Evolutionary conservation across 306 rosid genomes (phyloP), one percentile per base, ranked within the genome.

Genomic region (Cicer bijugum): DNA sequence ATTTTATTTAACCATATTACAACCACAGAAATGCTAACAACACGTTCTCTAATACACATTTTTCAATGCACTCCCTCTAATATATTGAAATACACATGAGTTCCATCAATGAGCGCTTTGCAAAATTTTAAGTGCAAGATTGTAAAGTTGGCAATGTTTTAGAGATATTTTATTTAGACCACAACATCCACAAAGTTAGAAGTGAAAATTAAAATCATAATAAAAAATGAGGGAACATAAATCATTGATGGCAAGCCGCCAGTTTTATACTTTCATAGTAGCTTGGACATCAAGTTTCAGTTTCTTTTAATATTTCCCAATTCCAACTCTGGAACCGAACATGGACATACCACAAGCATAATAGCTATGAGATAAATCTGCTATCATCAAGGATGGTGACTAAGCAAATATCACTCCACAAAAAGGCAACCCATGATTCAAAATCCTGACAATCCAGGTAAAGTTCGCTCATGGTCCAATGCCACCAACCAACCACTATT

Each of bases 1-100:
- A 61, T 15, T 47, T 66, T 69, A 40, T 66, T 58, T 64, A 77
- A 64, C 67, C 80, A 46, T 72, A 63, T n/a, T 46, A 64, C 59
- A 6, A 50, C 68, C 6, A 39, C 28, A 52, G 5, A 19, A 56
- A 20, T 9, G n/a, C 37, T 19, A 67, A 16, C 59, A 63, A 62
- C 15, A 55, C 45, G 1, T 6, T 42, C 35, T 28, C 35, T 28
- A 28, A 28, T 3, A 28, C 12, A 55, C 62, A 4, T 19, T 56
- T 19, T 56, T 56, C 58, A 52, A 16, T 10, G 20, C 8, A 16
- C 28, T 52, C 58, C 28, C 58, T 52, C 5, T 23, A 15, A 52
- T 7, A 52, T 7, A 4, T 52, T 52, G 28, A 52, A 52, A 52
- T 16, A 15, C 58, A 15, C 33, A 52, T 0, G 28, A 52, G 23